A percentile compares a stretch with the other conserved stretches of the same genome.
These are phyloP conservation scores for Salix brachista DNA, from an alignment of 345 rosid species.

Conservation along the genomic window DNA sequence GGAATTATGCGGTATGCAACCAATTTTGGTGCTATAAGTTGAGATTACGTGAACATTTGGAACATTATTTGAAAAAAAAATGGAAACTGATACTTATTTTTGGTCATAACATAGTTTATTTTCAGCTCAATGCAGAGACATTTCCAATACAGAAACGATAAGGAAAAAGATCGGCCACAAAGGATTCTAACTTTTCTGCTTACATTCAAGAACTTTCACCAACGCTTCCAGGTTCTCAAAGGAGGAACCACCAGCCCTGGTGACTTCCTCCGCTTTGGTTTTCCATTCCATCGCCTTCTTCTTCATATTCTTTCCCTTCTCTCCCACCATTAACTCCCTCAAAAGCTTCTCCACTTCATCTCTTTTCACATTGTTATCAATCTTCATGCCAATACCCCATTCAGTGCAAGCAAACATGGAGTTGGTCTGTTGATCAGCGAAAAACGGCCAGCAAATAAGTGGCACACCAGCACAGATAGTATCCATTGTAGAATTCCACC, in stretches of 20 bases:
- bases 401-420: conserved; percentile 3
- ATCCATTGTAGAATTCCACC: conserved; percentile 9
- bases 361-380: neutral
- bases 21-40: too few species aligned
- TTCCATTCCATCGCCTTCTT: conserved; percentile 4
- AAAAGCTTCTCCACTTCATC: conserved; percentile 6
- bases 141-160: too few species aligned
- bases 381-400: conserved; percentile 7
- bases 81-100: too few species aligned
- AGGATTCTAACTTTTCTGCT: too few species aligned
- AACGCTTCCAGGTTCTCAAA: neutral
- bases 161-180: too few species aligned
- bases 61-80: too few species aligned
- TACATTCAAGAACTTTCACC: too few species aligned
- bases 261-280: neutral
- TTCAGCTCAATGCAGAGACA: too few species aligned
- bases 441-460: neutral
- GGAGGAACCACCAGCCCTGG: neutral
- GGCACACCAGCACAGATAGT: neutral
- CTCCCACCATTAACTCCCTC: neutral
- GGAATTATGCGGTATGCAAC: too few species aligned
- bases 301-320: neutral
- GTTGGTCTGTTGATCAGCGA: neutral
- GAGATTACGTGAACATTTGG: too few species aligned
- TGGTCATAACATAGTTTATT: too few species aligned